A percentile compares a stretch with the other conserved stretches of the same genome.
phyloP scores from a whole-genome alignment of 2,329 filamentous ascomycete species.

The Aspergillus puulaauensis region DNA sequence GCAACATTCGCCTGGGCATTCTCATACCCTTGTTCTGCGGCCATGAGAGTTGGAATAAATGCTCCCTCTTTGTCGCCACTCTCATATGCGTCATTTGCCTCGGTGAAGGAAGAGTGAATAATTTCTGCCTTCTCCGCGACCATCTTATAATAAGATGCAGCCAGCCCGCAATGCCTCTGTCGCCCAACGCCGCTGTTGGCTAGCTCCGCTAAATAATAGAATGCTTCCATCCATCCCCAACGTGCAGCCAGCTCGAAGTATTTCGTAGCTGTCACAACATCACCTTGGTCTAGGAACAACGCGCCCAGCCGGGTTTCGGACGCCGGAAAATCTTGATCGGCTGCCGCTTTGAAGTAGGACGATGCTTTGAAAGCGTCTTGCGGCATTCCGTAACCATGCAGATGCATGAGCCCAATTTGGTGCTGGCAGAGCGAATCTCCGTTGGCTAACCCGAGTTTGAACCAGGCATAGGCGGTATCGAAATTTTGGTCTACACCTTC shows the following conservation, averaged over 20 bases:
- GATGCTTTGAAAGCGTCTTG: constrained; percentile 71
- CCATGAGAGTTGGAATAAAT: constrained; percentile 78
- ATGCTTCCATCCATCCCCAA: constrained; percentile 81
- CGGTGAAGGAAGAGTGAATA: constrained; percentile 73
- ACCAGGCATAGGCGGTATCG: constrained; percentile 75
- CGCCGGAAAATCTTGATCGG: constrained; percentile 76
- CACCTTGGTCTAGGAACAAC: constrained; percentile 84
- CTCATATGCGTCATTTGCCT: constrained; percentile 81
- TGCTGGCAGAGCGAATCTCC: constrained; percentile 84
- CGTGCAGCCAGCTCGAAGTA: constrained; percentile 86
- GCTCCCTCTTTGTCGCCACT: constrained; percentile 76
- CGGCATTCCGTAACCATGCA: constrained; percentile 72
- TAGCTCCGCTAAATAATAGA: constrained; percentile 90
- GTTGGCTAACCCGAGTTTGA: constrained; percentile 71
- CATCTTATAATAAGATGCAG: constrained; percentile 78
- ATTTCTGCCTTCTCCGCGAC: constrained; percentile 73
- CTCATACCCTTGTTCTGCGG: constrained; percentile 90
- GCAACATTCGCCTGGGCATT: constrained; percentile 87
- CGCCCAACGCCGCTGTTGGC: constrained; percentile 76
- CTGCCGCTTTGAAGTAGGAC: constrained; percentile 73
- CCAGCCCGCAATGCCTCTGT: constrained; percentile 74
- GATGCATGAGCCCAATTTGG: constrained; percentile 77
- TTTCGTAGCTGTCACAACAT: constrained; percentile 73
- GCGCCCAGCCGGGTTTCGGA: constrained; percentile 81
- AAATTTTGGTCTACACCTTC: constrained; percentile 81